Evolutionary conservation across 495 filamentous ascomycete species (phyloP).

Genomic region (Paragyromitra xinjiangensis): DNA sequence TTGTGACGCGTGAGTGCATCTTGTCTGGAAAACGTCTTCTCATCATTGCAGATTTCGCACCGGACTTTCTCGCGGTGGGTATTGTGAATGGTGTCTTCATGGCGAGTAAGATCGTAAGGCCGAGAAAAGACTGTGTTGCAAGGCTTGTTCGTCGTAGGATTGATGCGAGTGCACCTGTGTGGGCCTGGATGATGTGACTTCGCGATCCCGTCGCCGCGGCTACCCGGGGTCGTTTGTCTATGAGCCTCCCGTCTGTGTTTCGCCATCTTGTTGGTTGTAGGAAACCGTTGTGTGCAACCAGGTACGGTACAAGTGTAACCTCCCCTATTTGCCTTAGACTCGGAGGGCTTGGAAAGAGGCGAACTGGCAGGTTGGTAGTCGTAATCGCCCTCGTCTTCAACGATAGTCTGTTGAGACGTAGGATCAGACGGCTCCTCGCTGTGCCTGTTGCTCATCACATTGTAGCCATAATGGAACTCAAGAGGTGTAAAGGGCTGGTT

Average conservation of each 20-base stretch:
- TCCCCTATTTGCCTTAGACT: constrained; percentile 77
- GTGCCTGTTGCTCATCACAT: constrained; percentile 40
- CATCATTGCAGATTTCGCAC: constrained; percentile 92
- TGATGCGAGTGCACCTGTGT: constrained; percentile 88
- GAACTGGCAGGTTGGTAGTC: constrained; percentile 36
- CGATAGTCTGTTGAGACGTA: constrained; percentile 38
- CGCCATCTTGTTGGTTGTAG: constrained; percentile 83
- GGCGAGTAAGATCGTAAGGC: constrained; percentile 96
- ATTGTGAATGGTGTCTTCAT: constrained; percentile 98
- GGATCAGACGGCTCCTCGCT: constrained; percentile 59
- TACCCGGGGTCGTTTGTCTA: constrained; percentile 66
- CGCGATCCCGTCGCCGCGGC: constrained; percentile 62
- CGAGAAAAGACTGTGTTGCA: constrained; percentile 96
- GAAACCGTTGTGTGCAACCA: constrained; percentile 87
- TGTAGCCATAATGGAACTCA: constrained; percentile 42
- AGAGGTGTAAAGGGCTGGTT: constrained; percentile 44
- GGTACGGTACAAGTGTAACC: constrained; percentile 97
- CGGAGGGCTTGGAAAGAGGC: constrained; percentile 63
- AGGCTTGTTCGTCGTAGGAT: constrained; percentile 93
- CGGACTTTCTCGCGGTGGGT: constrained; percentile 93
- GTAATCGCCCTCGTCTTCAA: constrained; percentile 39
- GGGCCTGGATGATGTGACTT: constrained; percentile 81
- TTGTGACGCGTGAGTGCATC: constrained; percentile 93
- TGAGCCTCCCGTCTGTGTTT: constrained; percentile 96
- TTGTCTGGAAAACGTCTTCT: constrained; percentile 93